Conservation (phyloP, 495 filamentous ascomycete species). For the Lophium mytilinum region DNA sequence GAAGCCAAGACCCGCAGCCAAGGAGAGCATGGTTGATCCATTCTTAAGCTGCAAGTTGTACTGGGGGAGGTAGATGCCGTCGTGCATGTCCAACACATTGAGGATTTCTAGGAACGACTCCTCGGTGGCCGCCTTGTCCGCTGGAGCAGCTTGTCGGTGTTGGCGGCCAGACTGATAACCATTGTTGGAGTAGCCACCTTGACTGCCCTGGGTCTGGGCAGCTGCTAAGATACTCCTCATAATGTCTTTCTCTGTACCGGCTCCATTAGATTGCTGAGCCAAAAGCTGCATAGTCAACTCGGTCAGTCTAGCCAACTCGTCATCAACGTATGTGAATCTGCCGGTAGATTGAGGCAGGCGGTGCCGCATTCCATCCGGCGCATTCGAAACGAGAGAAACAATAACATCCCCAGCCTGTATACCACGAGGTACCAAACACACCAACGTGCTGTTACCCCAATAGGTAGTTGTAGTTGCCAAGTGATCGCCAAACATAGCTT, state of each 20-base stretch:
- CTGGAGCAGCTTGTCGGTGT: constrained; percentile 26
- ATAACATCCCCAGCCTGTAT: constrained; percentile 56
- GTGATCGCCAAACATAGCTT: constrained; percentile 77
- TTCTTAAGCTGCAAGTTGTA: constrained; percentile 55
- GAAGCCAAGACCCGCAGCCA: constrained; percentile 68
- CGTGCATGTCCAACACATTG: constrained; percentile 69
- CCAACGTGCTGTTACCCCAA: constrained; percentile 75
- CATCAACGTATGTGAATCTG: constrained; percentile 72
- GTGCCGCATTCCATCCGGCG: constrained; percentile 41
- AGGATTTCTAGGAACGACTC: constrained; percentile 62
- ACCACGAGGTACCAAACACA: constrained; percentile 70
- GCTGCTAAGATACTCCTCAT: neutral
- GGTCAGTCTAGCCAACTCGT: constrained; percentile 50
- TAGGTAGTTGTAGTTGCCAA: constrained; percentile 72
- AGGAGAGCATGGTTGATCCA: constrained; percentile 76
- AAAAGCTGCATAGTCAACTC: constrained; percentile 13
- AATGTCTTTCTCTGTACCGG: neutral
- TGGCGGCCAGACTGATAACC: neutral
- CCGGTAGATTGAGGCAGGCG: constrained; percentile 33
- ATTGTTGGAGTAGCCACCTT: neutral
- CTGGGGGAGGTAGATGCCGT: constrained; percentile 56
- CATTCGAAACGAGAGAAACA: constrained; percentile 62
- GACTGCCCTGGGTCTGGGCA: neutral
- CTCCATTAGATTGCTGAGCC: constrained; percentile 2
- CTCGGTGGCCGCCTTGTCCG: constrained; percentile 42